Conservation (phyloP, 768 basidiomycete genomes). For the Lanmaoa rubissima region DNA sequence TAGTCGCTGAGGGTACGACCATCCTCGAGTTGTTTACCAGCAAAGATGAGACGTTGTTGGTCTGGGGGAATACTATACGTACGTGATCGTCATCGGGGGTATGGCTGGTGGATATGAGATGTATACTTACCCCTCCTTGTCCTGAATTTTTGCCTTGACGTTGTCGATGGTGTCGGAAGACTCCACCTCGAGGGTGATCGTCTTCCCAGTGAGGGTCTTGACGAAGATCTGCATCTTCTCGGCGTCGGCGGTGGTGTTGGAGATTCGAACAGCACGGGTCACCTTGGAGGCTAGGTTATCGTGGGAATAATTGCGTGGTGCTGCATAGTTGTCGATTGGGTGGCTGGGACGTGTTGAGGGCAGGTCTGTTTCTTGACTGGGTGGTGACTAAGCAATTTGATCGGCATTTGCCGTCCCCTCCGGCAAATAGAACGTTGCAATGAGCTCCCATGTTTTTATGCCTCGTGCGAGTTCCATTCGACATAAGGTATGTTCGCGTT, state of each 20-base stretch:
- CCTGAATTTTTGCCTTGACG: constrained; percentile 40
- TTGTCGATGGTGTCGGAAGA: constrained; percentile 31
- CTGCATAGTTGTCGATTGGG: constrained; percentile 32
- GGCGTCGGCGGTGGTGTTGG: constrained; percentile 4
- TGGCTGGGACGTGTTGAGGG: constrained; percentile 29
- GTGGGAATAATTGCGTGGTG: constrained; percentile 21
- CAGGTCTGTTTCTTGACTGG: constrained; percentile 2
- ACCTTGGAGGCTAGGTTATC: not conserved
- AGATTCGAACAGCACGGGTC: not conserved
- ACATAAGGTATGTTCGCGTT: constrained; percentile 5
- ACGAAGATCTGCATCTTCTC: constrained; percentile 70
- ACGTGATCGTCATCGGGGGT: not conserved
- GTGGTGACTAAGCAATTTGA: not conserved
- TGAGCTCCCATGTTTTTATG: not conserved
- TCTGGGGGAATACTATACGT: constrained; percentile 36
- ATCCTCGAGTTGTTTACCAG: constrained; percentile 98
- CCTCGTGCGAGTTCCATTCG: not conserved
- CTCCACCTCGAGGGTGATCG: constrained; percentile 31
- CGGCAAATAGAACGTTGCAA: too few species aligned
- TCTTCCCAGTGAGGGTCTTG: constrained; percentile 73
- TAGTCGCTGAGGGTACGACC: constrained; percentile 95
- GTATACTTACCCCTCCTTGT: constrained; percentile 63
- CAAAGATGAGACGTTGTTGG: constrained; percentile 44
- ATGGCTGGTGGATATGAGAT: not conserved
- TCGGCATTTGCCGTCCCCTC: not conserved